A percentile compares a stretch with the other conserved stretches of the same genome.
phyloP scores from a whole-genome alignment of 208 protist species.

The Polymyxa betae region DNA sequence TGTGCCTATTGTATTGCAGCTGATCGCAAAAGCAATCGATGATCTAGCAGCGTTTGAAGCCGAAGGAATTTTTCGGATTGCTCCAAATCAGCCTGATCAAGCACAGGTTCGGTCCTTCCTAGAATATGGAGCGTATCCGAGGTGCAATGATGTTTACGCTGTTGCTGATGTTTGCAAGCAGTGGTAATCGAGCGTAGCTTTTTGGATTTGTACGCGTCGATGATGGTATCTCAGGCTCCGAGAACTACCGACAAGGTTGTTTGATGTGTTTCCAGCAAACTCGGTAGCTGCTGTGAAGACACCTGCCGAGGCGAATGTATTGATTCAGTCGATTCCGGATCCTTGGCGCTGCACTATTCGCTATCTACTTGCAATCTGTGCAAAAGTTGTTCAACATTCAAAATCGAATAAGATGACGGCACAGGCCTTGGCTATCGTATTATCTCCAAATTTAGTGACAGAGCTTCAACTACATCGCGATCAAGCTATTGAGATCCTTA shows the following conservation, averaged over 20 bases:
- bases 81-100: neutral
- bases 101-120: conserved; percentile 14
- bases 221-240: neutral
- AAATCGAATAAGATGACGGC: conserved; percentile 17
- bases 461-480: neutral
- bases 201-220: neutral
- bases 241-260: conserved; percentile 12
- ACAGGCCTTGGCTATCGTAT: neutral
- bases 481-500: neutral
- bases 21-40: neutral
- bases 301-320: neutral
- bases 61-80: conserved; percentile 36
- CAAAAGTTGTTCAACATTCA: neutral
- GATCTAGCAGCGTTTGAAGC: neutral
- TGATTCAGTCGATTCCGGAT: neutral
- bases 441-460: neutral
- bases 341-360: conserved; percentile 18
- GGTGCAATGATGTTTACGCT: conserved; percentile 31
- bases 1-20: conserved; percentile 25
- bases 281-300: neutral
- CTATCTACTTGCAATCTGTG: neutral
- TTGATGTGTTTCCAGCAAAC: neutral
- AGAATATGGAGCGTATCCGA: neutral
- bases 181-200: neutral
- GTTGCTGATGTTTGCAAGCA: conserved; percentile 49